phyloP scores from a whole-genome alignment of 2,329 filamentous ascomycete genomes.

The Arthrobotrys entomopaga region DNA sequence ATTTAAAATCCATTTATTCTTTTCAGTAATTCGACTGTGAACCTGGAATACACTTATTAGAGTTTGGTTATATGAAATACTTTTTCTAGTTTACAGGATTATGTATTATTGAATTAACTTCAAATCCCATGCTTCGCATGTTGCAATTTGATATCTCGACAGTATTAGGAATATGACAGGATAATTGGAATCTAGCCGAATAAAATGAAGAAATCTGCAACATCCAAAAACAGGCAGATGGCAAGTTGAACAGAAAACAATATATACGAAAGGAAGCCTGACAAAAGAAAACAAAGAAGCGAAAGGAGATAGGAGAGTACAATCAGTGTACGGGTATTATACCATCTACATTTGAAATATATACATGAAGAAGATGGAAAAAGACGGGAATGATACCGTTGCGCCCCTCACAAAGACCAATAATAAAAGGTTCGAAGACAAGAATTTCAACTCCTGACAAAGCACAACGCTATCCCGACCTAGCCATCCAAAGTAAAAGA shows the following conservation, averaged over 20 bases:
- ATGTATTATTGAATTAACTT: constrained; percentile 35
- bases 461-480: constrained; percentile 53
- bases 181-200: constrained; percentile 15
- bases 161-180: constrained; percentile 34
- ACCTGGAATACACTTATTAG: background rate
- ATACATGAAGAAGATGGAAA: constrained; percentile 52
- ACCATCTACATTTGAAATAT: constrained; percentile 50
- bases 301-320: constrained; percentile 54
- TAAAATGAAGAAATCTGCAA: constrained; percentile 22
- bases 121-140: constrained; percentile 54
- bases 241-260: constrained; percentile 1
- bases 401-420: constrained; percentile 53
- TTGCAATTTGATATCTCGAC: constrained; percentile 47
- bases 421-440: constrained; percentile 36
- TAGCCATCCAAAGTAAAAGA: constrained; percentile 32
- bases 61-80: too few species aligned
- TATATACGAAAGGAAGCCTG: constrained; percentile 16
- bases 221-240: constrained; percentile 4
- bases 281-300: constrained; percentile 25
- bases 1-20: too few species aligned
- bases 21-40: background rate
- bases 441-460: constrained; percentile 50
- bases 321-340: constrained; percentile 54
- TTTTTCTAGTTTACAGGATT: constrained; percentile 24
- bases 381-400: constrained; percentile 51